Conservation (phyloP, 2,329 filamentous ascomycete species). For the Colletotrichum gigasporum region DNA sequence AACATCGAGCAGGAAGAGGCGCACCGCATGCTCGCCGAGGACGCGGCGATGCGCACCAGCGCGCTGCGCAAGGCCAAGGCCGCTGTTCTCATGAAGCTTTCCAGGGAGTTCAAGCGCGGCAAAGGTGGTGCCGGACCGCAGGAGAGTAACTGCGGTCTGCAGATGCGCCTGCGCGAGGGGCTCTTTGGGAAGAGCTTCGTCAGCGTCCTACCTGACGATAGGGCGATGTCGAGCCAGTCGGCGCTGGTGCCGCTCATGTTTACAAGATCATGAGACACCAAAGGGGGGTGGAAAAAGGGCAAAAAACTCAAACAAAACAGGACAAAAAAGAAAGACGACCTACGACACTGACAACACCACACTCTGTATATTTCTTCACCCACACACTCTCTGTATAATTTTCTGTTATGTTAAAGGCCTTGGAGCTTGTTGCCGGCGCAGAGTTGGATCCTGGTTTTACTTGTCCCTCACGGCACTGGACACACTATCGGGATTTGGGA, state of each 20-base stretch:
- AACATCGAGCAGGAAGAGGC: conserved; percentile 65
- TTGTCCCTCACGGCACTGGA: no score
- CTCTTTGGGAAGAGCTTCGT: conserved; percentile 50
- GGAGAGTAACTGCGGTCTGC: conserved; percentile 43
- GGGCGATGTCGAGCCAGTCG: conserved; percentile 61
- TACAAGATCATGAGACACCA: conserved; percentile 49
- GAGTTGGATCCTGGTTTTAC: no score
- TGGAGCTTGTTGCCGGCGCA: no score
- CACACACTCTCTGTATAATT: no score
- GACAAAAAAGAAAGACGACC: not conserved
- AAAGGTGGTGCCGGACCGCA: conserved; percentile 14
- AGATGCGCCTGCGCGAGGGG: conserved; percentile 51
- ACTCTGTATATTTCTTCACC: no score
- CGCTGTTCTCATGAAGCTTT: conserved; percentile 67
- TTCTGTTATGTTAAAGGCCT: conserved; percentile 29
- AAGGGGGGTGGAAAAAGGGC: no score
- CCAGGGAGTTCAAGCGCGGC: conserved; percentile 55
- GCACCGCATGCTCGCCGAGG: conserved; percentile 65
- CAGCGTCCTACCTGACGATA: conserved; percentile 51
- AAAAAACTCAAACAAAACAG: not conserved
- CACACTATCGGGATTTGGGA: no score
- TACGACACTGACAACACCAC: conserved; percentile 8
- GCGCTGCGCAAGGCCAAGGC: conserved; percentile 68
- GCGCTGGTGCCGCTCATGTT: conserved; percentile 70
- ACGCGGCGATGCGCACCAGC: conserved; percentile 62